A percentile compares a stretch with the other conserved stretches of the same genome.
phyloP scores from a whole-genome alignment of 2,329 filamentous ascomycete species.

The Nemania diffusa region DNA sequence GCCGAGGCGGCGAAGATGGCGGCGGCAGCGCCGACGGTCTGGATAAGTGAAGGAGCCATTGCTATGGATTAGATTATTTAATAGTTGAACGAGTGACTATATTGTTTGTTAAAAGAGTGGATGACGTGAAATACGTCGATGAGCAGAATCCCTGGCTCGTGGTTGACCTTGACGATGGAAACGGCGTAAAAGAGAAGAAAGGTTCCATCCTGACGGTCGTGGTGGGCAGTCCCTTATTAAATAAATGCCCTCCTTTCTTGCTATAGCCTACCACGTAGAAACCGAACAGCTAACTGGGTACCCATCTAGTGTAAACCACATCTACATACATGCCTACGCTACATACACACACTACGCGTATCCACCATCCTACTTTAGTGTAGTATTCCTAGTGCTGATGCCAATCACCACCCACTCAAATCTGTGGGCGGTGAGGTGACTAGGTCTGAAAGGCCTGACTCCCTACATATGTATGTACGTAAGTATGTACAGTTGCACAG shows the following conservation, averaged over 20 bases:
- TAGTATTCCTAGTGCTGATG: slow-evolving; percentile 15
- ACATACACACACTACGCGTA: too few species aligned
- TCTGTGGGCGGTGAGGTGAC: slow-evolving; percentile 2
- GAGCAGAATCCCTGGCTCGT: slow-evolving; percentile 50
- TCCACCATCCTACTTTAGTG: slow-evolving; percentile 27
- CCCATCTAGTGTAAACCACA: not conserved
- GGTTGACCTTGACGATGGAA: slow-evolving; percentile 43
- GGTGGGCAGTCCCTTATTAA: slow-evolving; percentile 27
- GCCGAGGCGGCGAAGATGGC: slow-evolving; percentile 36
- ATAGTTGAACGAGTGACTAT: slow-evolving; percentile 43
- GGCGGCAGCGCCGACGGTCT: slow-evolving; percentile 52
- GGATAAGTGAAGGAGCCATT: slow-evolving; percentile 57
- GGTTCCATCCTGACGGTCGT: slow-evolving; percentile 7
- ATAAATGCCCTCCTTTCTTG: slow-evolving; percentile 32
- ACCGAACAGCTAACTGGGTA: not conserved
- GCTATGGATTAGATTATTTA: slow-evolving; percentile 43
- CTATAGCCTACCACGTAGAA: not conserved
- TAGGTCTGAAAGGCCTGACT: not conserved
- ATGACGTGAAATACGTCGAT: slow-evolving; percentile 59
- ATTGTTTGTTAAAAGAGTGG: slow-evolving; percentile 51
- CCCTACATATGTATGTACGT: not conserved
- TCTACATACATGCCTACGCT: too few species aligned
- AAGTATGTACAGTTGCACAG: not conserved
- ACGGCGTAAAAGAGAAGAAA: slow-evolving; percentile 36
- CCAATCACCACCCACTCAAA: not conserved